Conservation (phyloP, 2,329 filamentous ascomycete genomes). For the Diaporthe citriasiana region DNA sequence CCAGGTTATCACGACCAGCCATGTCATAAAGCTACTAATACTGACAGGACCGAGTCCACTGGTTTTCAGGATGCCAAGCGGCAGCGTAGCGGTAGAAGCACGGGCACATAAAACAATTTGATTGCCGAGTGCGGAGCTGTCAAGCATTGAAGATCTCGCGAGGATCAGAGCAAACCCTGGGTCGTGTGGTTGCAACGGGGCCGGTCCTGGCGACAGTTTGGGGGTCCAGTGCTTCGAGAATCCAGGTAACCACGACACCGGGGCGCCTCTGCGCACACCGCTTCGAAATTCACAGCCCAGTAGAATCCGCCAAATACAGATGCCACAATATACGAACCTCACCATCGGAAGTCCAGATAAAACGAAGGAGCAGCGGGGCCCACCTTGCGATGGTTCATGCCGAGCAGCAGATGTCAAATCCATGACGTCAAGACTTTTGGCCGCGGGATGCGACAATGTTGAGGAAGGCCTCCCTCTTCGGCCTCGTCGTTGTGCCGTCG, state of each 20-base stretch:
- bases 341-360: not conserved
- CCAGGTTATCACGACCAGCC: not conserved
- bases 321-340: not conserved
- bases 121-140: constrained; percentile 30
- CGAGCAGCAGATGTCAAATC: not conserved
- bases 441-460: not conserved
- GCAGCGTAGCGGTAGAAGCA: not conserved
- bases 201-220: constrained; percentile 11
- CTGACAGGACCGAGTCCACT: not conserved
- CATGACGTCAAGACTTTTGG: constrained; percentile 32
- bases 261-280: constrained; percentile 16
- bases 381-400: constrained; percentile 9
- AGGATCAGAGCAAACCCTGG: constrained; percentile 13
- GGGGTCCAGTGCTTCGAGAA: constrained; percentile 8
- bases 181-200: constrained; percentile 19
- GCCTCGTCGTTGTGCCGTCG: constrained; percentile 23
- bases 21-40: not conserved
- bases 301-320: not conserved
- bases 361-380: constrained; percentile 18
- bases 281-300: not conserved
- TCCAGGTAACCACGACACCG: not conserved
- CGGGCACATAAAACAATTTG: not conserved
- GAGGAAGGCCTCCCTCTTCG: not conserved
- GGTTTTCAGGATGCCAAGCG: constrained; percentile 1
- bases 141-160: constrained; percentile 18